These are phyloP conservation scores for Zancudomyces culisetae DNA, from an alignment of 371 early-diverging fungal species.

Conservation along the genomic window DNA sequence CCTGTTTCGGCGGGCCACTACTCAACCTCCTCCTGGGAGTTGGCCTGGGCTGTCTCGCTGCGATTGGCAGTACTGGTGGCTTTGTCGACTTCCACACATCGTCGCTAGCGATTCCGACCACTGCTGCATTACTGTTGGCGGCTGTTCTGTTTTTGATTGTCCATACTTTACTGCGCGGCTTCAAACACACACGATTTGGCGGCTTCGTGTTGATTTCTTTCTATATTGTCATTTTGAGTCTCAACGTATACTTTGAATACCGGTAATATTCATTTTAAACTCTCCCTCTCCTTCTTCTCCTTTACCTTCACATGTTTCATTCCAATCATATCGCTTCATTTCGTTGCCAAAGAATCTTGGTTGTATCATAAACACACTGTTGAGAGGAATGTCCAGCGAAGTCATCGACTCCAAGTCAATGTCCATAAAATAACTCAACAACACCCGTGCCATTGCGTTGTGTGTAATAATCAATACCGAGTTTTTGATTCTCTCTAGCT, in stretches of 20 bases:
- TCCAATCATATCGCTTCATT: background rate
- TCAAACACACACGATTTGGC: background rate
- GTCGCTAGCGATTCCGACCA: background rate
- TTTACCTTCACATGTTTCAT: background rate
- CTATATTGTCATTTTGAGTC: background rate
- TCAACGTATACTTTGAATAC: background rate
- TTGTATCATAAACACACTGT: slow-evolving; percentile 29
- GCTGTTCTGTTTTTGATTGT: background rate
- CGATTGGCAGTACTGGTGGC: background rate
- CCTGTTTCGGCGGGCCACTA: slow-evolving; percentile 72
- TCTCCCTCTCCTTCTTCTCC: background rate
- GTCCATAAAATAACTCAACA: slow-evolving; percentile 82
- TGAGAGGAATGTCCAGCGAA: slow-evolving; percentile 83
- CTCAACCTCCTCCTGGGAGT: slow-evolving; percentile 56
- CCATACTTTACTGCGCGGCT: background rate
- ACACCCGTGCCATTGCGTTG: slow-evolving; percentile 75
- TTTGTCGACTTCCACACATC: background rate
- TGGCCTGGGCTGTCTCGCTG: slow-evolving; percentile 28
- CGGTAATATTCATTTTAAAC: background rate
- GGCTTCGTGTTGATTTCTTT: background rate
- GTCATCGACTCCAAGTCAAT: slow-evolving; percentile 74
- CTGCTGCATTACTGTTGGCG: background rate
- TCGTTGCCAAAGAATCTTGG: slow-evolving; percentile 23
- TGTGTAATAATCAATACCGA: slow-evolving; percentile 88
- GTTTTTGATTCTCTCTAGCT: slow-evolving; percentile 71